Base-by-base conservation (phyloP, 441 rosid species). In the Cnidoscolus chayamansa region DNA sequence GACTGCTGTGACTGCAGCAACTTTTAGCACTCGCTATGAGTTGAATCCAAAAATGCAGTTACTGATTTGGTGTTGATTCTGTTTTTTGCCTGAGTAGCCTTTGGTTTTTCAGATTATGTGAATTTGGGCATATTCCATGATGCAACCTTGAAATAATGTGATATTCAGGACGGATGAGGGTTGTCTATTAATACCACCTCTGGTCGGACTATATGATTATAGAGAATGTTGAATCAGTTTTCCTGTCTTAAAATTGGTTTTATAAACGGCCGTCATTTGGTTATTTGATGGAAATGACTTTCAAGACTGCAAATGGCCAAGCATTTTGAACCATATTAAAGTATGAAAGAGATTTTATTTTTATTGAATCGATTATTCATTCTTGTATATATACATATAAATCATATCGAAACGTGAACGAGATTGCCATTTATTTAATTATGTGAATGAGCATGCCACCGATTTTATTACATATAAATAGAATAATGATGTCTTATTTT, bases 141-240 rank as follows among this genome's bases (percentile, higher is more conserved):
- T 31, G 57, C 64, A 60, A 12, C 37, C 20, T 2, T 13, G 54
- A 32, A 74, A 75, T 75, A 69, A 68, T 69, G 58, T 31, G 37
- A 69, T 12, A 62, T 1, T 9, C 32, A 19, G n/a, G 7, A 19
- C 25, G 37, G 25, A 32, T 12, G 43, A 15, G 63, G 63, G 20
- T 31, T 67, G 35, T 25, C 77, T 25, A 20, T 51, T 32, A 20
- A 17, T 49, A 59, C 17, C 25, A 60, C 53, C 32, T 59, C 77
- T 35, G 2, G 32, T 30, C 4, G 57, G 59, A 56, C 1, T 58
- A 40, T 35, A 51, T 35, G 9, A 6, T 48, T 10, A 31, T 59
- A 15, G 45, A 56, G 48, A 65, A 48, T 7, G 43, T 45, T 50
- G 45, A 40, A 40, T 40, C 45, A 40, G 7, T 40, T 40, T 40